Evolutionary conservation across 257 asterid genomes (phyloP), one percentile per base, ranked within the genome.

Genomic region (Solanum paucissectum): DNA sequence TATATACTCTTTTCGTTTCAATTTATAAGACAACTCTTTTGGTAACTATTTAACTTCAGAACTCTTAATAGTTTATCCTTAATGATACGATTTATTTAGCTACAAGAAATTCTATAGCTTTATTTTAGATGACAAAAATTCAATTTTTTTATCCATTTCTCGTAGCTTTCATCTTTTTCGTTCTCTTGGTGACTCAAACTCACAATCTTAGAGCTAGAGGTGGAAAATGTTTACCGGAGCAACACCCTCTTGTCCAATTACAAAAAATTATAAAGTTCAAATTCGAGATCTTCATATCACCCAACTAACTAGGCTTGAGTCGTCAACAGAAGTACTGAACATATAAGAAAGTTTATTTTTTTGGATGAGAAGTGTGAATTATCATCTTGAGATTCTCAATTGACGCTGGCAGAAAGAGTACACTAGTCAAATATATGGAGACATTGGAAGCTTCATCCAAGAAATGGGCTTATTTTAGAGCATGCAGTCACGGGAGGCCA

Each of bases 351-450:
- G 68, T 44, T 62, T 62, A 4, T 7, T 4, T 62, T 81, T 62
- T 62, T 81, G 20, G 85, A 81, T 5, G 29, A 29, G 29, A 81
- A 81, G 42, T 29, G 16, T 81, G 40, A 16, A 5, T 27, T 27
- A 81, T 81, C 42, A 81, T 46, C 85, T 46, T 81, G 36, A 46
- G 81, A 36, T 73, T 81, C 85, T 81, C 68, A 29, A 46, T 38
- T 81, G 68, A 81, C 18, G 42, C 68, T 29, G 32, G 84, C 25
- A 79, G 38, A 44, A 76, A 76, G n/a, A 16, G 12, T 27, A 44
- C 12, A 72, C 14, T 33, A 72, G 9, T 81, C 85, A 46, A 81
- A 25, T 42, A 42, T 11, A 42, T 81, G 66, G 10, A 21, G 66
- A 81, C 36, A 29, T 29, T 74, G 29, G 46, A 72, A 76, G 60